Evolutionary conservation across 2,329 filamentous ascomycete genomes (phyloP).

Genomic region (Talaromyces sp.): DNA sequence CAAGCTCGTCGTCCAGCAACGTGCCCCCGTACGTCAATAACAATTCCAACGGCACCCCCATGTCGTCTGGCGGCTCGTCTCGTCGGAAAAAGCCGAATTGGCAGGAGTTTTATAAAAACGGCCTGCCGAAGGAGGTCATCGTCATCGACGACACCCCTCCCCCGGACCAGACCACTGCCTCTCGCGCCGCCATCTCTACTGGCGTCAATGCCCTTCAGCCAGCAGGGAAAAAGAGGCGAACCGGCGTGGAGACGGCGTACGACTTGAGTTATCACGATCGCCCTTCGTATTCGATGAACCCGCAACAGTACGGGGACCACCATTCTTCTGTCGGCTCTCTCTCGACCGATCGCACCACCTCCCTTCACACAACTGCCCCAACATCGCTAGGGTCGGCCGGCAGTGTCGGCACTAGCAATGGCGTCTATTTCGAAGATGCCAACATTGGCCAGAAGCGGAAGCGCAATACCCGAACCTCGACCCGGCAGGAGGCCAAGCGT

Average conservation of each 20-base stretch:
- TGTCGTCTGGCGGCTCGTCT: slow-evolving; percentile 37
- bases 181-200: slow-evolving; percentile 19
- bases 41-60: slow-evolving; percentile 27
- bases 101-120: slow-evolving; percentile 77
- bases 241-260: slow-evolving; percentile 55
- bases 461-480: slow-evolving; percentile 70
- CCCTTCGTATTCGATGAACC: slow-evolving; percentile 67
- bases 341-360: slow-evolving; percentile 79
- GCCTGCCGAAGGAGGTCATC: slow-evolving; percentile 77
- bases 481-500: slow-evolving; percentile 75
- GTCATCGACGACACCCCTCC: slow-evolving; percentile 67
- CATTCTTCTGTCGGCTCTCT: slow-evolving; percentile 62
- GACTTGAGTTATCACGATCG: slow-evolving; percentile 69
- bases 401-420: slow-evolving; percentile 47
- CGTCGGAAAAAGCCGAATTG: slow-evolving; percentile 63
- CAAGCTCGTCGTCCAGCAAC: slow-evolving; percentile 22
- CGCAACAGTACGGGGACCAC: slow-evolving; percentile 62
- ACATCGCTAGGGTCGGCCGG: slow-evolving; percentile 73
- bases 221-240: slow-evolving; percentile 68
- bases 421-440: slow-evolving; percentile 62
- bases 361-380: slow-evolving; percentile 79
- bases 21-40: slow-evolving; percentile 1
- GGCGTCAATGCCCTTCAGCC: slow-evolving; percentile 31
- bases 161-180: slow-evolving; percentile 28
- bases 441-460: slow-evolving; percentile 83